Evolutionary conservation across 2,329 filamentous ascomycete species (phyloP), one percentile per base, ranked within the genome.

Genomic region (Trichoderma lentiforme): DNA sequence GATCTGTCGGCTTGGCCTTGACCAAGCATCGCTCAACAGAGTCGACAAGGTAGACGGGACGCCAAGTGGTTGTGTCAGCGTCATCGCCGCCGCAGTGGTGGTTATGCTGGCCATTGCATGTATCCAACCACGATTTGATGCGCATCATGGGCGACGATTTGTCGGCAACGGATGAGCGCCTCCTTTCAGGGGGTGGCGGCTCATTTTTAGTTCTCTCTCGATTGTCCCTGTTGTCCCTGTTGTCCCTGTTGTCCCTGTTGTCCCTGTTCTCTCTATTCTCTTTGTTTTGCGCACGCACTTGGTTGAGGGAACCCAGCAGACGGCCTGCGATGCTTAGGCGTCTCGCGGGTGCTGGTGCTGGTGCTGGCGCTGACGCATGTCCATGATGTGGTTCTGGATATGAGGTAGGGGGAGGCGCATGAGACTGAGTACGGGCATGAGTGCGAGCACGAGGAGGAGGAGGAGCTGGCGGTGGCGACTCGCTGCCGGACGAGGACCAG

Each of bases 71-170:
- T 61, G 74, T 63, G 51, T 76, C 78, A 15, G 73, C 56, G 15
- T 77, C 75, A 12, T 72, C 75, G 21, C 72, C 75, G 12, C 78
- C 76, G 65, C 76, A 85, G 75, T 85, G 83, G 30, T 79, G 76
- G 15, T 80, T 78, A 68, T 85, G 83, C 64, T 83, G 80, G n/a
- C 77, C 76, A 70, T 82, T 83, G 75, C 83, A 85, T 14, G 78
- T 78, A 71, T 84, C 82, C 39, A 85, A 80, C 83, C 83, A 85
- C 57, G 83, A 80, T 61, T 80, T 80, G 64, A 84, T 79, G 62
- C 81, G 81, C 61, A 77, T 77, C 43, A 83, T 75, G 21, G 83
- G 83, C 11, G 80, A 82, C n/a, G 72, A 36, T 34, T 79, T 77
- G 65, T 77, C 74, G 56, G 77, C 77, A 58, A 78, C 75, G 18